Conservation (phyloP, 116 monocot genomes). For the Dioscorea cayenensis region DNA sequence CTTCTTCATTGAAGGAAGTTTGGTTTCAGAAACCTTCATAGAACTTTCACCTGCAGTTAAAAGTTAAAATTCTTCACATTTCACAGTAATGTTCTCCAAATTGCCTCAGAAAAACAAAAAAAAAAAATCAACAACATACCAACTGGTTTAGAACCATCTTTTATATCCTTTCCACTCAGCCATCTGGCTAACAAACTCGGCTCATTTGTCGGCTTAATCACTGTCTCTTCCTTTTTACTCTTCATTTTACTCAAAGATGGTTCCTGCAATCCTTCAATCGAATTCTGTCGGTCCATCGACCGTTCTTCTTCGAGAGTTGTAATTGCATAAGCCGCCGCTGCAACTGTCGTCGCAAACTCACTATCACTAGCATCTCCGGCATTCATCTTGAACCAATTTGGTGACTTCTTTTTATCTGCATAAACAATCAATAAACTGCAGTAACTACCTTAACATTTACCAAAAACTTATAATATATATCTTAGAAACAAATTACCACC, state of each 20-base stretch:
- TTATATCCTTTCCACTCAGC: slow-evolving; percentile 33
- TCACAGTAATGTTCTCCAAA: neutral
- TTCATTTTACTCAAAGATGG: slow-evolving; percentile 7
- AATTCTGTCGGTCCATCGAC: slow-evolving; percentile 12
- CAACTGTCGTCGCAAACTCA: slow-evolving; percentile 27
- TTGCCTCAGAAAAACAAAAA: neutral
- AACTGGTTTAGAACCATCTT: slow-evolving; percentile 20
- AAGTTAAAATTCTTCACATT: neutral
- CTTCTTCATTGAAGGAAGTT: slow-evolving; percentile 19
- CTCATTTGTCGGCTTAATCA: slow-evolving; percentile 24
- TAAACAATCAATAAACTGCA: neutral
- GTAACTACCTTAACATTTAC: no score
- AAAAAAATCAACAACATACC: slow-evolving; percentile 16
- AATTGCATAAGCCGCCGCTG: slow-evolving; percentile 52
- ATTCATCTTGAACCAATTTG: slow-evolving; percentile 22
- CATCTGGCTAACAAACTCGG: slow-evolving; percentile 31
- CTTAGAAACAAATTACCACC: neutral
- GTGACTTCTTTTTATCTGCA: slow-evolving; percentile 15
- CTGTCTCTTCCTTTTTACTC: slow-evolving; percentile 27
- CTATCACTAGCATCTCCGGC: slow-evolving; percentile 12
- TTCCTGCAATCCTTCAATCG: neutral
- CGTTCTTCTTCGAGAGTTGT: slow-evolving; percentile 19
- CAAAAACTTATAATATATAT: neutral
- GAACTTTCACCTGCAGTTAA: slow-evolving; percentile 20
- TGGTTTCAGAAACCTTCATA: slow-evolving; percentile 11